Percentiles rank a stretch among this genome's conserved stretches.
These are phyloP conservation scores for Cyclotella distinguenda DNA, from an alignment of 108 stramenopile species.

Conservation along the genomic window DNA sequence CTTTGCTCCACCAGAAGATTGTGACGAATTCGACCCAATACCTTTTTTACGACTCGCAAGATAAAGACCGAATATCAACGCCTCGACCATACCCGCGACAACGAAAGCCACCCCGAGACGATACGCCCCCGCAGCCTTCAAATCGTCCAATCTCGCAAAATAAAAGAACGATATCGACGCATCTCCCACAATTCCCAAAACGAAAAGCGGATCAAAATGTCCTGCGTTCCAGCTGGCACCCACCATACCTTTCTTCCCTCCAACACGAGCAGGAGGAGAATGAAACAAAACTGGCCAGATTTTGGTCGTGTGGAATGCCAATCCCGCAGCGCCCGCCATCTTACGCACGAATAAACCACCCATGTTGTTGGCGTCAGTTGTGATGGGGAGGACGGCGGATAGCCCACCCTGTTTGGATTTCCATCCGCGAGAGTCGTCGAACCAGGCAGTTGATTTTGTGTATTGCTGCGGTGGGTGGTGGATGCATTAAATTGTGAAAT, in stretches of 20 bases:
- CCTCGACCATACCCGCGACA: slow-evolving; percentile 58
- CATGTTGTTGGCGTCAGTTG: slow-evolving; percentile 89
- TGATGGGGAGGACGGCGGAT: slow-evolving; percentile 63
- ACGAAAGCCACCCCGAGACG: slow-evolving; percentile 52
- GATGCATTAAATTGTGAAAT: neutral
- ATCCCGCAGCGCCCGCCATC: slow-evolving; percentile 68
- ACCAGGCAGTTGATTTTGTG: slow-evolving; percentile 79
- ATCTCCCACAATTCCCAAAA: slow-evolving; percentile 62
- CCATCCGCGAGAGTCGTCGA: slow-evolving; percentile 76
- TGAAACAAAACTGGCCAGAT: slow-evolving; percentile 75
- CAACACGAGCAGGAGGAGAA: slow-evolving; percentile 25
- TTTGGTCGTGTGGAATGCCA: slow-evolving; percentile 80
- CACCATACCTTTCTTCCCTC: slow-evolving; percentile 12
- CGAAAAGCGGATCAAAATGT: slow-evolving; percentile 69
- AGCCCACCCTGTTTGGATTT: slow-evolving; percentile 84
- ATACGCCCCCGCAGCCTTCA: slow-evolving; percentile 59
- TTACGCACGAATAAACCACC: slow-evolving; percentile 85
- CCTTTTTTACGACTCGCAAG: slow-evolving; percentile 33
- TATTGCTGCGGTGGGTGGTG: slow-evolving; percentile 38
- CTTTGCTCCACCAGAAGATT: neutral
- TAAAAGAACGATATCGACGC: slow-evolving; percentile 55
- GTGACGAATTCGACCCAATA: neutral
- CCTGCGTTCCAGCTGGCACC: slow-evolving; percentile 77
- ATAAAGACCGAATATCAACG: slow-evolving; percentile 60
- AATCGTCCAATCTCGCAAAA: slow-evolving; percentile 51